Evolutionary conservation across 306 rosid genomes (phyloP).

Genomic region (Glycine latifolia): DNA sequence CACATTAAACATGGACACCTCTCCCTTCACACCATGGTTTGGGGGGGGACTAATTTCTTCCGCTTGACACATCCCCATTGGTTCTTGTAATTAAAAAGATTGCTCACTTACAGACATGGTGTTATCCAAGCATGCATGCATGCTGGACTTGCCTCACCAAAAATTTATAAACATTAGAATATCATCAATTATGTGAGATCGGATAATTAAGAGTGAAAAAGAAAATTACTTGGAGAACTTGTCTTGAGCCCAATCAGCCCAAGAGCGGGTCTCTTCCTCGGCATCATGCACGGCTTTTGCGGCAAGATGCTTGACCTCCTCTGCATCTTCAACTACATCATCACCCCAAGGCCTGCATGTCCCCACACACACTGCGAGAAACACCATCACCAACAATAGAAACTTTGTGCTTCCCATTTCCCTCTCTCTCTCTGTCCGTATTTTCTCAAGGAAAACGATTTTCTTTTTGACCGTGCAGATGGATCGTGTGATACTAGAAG

Average conservation of each 20-base stretch:
- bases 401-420: slow-evolving; percentile 48
- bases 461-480: not conserved
- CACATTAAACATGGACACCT: too few relatives aligned
- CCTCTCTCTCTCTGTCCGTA: not conserved
- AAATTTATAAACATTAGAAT: too few relatives aligned
- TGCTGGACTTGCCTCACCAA: too few relatives aligned
- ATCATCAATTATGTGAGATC: too few relatives aligned
- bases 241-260: slow-evolving; percentile 44
- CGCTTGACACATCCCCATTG: too few relatives aligned
- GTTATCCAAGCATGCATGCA: too few relatives aligned
- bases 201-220: not conserved
- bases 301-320: not conserved
- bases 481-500: not conserved
- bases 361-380: slow-evolving; percentile 41
- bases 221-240: slow-evolving; percentile 54
- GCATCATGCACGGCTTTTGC: slow-evolving; percentile 16
- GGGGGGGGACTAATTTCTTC: too few relatives aligned
- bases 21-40: too few relatives aligned
- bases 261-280: slow-evolving; percentile 35
- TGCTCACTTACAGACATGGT: too few relatives aligned
- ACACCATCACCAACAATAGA: slow-evolving; percentile 40
- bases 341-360: slow-evolving; percentile 45
- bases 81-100: too few relatives aligned
- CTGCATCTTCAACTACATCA: slow-evolving; percentile 31
- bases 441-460: not conserved